Base-by-base conservation (phyloP, 129 eudicot species). In the Gnaphalium uliginosum region DNA sequence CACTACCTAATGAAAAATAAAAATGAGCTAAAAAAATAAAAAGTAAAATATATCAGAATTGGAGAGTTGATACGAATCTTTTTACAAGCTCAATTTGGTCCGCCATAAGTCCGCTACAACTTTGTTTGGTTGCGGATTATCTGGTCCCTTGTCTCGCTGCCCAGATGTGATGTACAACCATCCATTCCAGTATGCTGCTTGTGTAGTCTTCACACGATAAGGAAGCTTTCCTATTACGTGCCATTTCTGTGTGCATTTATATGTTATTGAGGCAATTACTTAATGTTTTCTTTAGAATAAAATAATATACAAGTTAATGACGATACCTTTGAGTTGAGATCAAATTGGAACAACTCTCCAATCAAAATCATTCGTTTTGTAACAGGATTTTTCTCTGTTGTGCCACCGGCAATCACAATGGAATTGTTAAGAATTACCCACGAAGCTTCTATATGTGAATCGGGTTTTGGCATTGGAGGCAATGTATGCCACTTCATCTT, bases 151-250 rank as follows among this genome's bases (percentile, higher is more conserved):
- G 82, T 93, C 98, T 78, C 96, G 81, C 72, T 93, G 96, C 23
- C 98, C 96, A 0, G 98, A 93, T 18, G 98, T 90, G 84, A 93
- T 86, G 72, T 93, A 93, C 24, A 93, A 74, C 87, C 86, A 88
- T 39, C 96, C 96, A 64, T 93, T 81, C 96, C 95, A 86, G 60
- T 70, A 90, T 29, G 89, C 96, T 30, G 85, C 96, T 54, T 86
- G 74, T 18, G 96, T 88, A 6, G 98, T 93, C 75, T 93, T 93
- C n/a, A 85, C 81, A 11, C 96, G 95, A 54, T 80, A 93, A 8
- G 98, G 96, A 33, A 90, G 90, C 70, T 80, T 90, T 3, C 96
- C 98, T 1, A 90, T 83, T 32, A 90, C 92, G 13, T 89, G 81
- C 98, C 98, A 92, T 85, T 89, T 70, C 98, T 92, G 92, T 33